Base-by-base conservation (phyloP, 1,139 yeast genomes). In the Yamadazyma diddensiae region DNA sequence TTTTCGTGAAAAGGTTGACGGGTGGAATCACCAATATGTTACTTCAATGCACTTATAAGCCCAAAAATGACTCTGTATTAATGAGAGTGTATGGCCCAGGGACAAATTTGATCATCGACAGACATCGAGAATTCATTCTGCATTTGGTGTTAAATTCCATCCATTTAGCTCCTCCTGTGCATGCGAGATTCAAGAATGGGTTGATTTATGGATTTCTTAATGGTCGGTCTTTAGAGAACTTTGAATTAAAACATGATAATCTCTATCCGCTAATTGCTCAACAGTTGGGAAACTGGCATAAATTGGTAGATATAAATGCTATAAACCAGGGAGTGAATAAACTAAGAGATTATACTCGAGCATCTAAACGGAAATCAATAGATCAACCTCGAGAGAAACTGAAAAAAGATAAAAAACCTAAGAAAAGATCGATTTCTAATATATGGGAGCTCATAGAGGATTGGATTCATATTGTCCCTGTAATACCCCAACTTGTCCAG, bases 1-100 rank as follows among this genome's bases (percentile, higher is more conserved):
- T 70, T n/a, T 21, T 38, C 4, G 55, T 68, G 24, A 52, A 55
- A 31, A 59, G 62, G 39, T 61, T 83, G 31, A 82, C 84, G 3
- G 94, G 94, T 3, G 94, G 94, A 6, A 83, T 84, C 53, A 84
- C 94, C 15, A 84, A 84, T 53, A 77, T 79, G 77, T 70, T 82
- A 33, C 56, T 81, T 22, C 68, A 77, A 28, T 81, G 83, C 38
- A 54, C 55, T 20, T 60, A 65, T 36, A 36, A 42, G 8, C 39
- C 45, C 1, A 39, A 39, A 4, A 34, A 43, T 18, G 68, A 66
- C 36, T 59, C 59, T 5, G 79, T 81, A 2, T 65, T 84, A 25
- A 79, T 82, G 40, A 63, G 94, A 37, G 81, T 84, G 0, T 84
- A 83, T 46, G 94, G 94, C 7, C 74, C 77, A 36, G 90, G 90